Evolutionary conservation across 148 eudicot species (phyloP).

Genomic region (Fagopyrum tataricum): DNA sequence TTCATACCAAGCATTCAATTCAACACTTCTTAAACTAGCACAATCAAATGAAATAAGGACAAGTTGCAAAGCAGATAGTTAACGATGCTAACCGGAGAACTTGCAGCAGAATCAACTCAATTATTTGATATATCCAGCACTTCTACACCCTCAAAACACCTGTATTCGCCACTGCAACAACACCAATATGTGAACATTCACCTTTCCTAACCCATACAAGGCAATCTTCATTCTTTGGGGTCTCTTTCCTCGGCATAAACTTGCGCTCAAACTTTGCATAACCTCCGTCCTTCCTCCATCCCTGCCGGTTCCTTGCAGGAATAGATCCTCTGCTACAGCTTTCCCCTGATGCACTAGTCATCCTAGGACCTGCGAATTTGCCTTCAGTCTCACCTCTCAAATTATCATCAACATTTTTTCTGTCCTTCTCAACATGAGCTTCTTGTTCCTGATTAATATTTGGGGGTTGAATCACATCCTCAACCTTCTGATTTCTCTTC

Average conservation of each 20-base stretch:
- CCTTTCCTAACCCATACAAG: constrained; percentile 11
- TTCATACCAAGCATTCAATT: not conserved
- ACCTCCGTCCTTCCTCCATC: constrained; percentile 11
- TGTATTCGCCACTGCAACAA: not conserved
- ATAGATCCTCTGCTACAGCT: not conserved
- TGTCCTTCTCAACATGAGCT: not conserved
- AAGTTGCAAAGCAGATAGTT: not conserved
- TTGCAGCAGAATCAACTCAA: constrained; percentile 7
- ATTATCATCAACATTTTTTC: not conserved
- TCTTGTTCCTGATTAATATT: not conserved
- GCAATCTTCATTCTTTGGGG: not conserved
- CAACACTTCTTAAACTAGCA: not conserved
- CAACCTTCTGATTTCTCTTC: constrained; percentile 7
- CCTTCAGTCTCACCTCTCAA: not conserved
- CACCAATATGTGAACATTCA: not conserved
- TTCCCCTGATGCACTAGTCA: not conserved
- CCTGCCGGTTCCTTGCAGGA: not conserved
- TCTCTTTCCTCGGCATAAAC: not conserved
- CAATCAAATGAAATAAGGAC: not conserved
- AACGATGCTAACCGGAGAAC: not conserved
- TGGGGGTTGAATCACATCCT: not conserved
- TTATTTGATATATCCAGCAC: not conserved
- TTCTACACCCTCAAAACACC: not conserved
- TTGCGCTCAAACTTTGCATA: constrained; percentile 2
- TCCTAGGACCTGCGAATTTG: not conserved